Evolutionary conservation across 129 eudicot species (phyloP).

Genomic region (Sambucus nigra): DNA sequence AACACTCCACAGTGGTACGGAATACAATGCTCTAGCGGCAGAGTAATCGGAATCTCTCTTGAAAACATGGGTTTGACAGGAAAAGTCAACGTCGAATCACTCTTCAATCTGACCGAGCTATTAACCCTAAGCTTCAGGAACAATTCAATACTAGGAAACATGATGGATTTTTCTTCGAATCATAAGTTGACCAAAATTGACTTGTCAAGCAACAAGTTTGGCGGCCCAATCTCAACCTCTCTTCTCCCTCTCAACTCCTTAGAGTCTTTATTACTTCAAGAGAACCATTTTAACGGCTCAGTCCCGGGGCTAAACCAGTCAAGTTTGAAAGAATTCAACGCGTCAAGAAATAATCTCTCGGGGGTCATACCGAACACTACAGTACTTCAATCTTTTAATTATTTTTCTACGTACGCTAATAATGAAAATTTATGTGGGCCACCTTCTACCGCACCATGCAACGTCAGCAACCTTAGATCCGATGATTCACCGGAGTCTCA

Average conservation of each 20-base stretch:
- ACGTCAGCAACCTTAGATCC: not conserved
- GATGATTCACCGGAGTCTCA: not conserved
- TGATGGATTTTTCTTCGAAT: conserved; percentile 46
- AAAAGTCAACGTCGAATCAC: conserved; percentile 26
- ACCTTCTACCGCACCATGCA: conserved; percentile 26
- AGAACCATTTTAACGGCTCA: conserved; percentile 36
- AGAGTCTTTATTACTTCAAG: conserved; percentile 44
- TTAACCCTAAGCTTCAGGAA: conserved; percentile 38
- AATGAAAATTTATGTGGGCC: conserved; percentile 41
- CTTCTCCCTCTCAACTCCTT: conserved; percentile 24
- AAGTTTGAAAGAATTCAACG: conserved; percentile 35
- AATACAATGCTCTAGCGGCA: conserved; percentile 24
- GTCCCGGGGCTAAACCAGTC: conserved; percentile 41
- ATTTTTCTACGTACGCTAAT: conserved; percentile 27
- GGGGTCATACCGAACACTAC: conserved; percentile 42
- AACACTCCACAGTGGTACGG: conserved; percentile 35
- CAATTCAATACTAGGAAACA: conserved; percentile 37
- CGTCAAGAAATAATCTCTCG: conserved; percentile 44
- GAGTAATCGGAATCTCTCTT: conserved; percentile 37
- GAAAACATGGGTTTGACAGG: conserved; percentile 43
- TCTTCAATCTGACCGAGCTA: conserved; percentile 36
- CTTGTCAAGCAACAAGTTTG: conserved; percentile 39
- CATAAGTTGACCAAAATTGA: conserved; percentile 29
- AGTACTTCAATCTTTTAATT: conserved; percentile 25
- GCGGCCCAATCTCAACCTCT: conserved; percentile 43